Percentiles rank a stretch among this genome's conserved stretches.
Conservation (phyloP, 2,329 filamentous ascomycete species). For the Ceratocystis diversiconidia region DNA sequence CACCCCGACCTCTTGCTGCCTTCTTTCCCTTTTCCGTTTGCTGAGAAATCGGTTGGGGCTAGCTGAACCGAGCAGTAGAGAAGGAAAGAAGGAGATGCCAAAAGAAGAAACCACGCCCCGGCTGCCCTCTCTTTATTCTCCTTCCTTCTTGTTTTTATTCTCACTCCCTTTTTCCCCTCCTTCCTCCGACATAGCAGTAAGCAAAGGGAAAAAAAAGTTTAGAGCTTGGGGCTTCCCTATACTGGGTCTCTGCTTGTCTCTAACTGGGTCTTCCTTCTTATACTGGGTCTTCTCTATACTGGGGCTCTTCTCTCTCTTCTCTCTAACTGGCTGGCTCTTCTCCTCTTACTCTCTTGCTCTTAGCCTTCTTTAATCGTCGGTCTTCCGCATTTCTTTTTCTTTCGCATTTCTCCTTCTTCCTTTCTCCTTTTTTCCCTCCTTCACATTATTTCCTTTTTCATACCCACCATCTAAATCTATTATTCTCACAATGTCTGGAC, state of each 20-base stretch:
- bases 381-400: slow-evolving; percentile 2
- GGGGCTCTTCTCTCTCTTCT: too few species aligned
- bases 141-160: neutral
- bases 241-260: neutral
- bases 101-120: slow-evolving; percentile 6
- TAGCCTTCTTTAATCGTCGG: neutral
- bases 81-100: too few species aligned
- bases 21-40: neutral
- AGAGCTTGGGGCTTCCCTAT: slow-evolving; percentile 12
- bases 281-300: neutral
- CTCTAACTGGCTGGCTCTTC: too few species aligned
- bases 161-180: neutral
- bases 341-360: slow-evolving; percentile 10
- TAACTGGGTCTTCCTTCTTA: neutral
- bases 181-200: slow-evolving; percentile 14
- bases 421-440: slow-evolving; percentile 1
- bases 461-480: neutral
- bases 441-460: neutral
- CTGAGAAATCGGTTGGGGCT: too few species aligned
- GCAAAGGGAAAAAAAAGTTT: slow-evolving; percentile 3
- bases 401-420: neutral
- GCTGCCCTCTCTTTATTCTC: slow-evolving; percentile 7
- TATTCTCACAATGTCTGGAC: slow-evolving; percentile 44
- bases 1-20: neutral
- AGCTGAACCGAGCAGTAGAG: too few species aligned